Conservation (phyloP, 2,329 filamentous ascomycete genomes). For the Aureobasidium leucospermi region DNA sequence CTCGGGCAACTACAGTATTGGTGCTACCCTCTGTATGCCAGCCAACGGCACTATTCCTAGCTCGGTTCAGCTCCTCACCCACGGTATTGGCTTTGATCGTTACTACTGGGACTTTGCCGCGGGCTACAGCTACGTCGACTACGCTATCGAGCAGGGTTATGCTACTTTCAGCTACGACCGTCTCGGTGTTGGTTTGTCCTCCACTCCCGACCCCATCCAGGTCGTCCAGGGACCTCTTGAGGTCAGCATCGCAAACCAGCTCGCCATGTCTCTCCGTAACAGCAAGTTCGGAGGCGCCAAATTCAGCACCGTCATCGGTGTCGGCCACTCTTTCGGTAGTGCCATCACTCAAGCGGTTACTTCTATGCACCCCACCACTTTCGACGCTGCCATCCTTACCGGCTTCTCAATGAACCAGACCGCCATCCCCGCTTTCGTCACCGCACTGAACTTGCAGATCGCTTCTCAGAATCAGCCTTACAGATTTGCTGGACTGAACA, state of each 20-base stretch:
- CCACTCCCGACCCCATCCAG: conserved; percentile 32
- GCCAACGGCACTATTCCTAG: conserved; percentile 15
- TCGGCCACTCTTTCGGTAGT: conserved; percentile 30
- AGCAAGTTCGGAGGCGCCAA: conserved; percentile 23
- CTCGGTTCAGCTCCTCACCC: conserved; percentile 34
- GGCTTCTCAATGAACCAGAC: conserved; percentile 27
- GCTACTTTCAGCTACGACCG: conserved; percentile 38
- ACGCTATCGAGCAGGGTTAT: conserved; percentile 32
- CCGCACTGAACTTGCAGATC: conserved; percentile 24
- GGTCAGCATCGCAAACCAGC: conserved; percentile 30
- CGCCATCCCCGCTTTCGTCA: conserved; percentile 20
- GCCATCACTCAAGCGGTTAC: conserved; percentile 46
- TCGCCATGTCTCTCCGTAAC: conserved; percentile 26
- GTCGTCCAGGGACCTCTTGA: conserved; percentile 33
- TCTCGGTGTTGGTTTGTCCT: conserved; percentile 32
- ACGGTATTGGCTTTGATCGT: conserved; percentile 34
- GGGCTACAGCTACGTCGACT: conserved; percentile 35
- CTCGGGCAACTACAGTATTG: conserved; percentile 18
- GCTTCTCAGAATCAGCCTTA: conserved; percentile 23
- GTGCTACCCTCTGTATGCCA: conserved; percentile 22
- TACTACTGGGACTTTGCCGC: conserved; percentile 31
- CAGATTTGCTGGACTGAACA: conserved; percentile 24
- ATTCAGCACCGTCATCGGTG: conserved; percentile 32
- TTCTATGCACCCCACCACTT: conserved; percentile 44
- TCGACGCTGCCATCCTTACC: conserved; percentile 34